Percentiles rank a stretch among this genome's conserved stretches.
phyloP scores from a whole-genome alignment of 176 grass and related monocot genomes.

The Carex pumila region DNA sequence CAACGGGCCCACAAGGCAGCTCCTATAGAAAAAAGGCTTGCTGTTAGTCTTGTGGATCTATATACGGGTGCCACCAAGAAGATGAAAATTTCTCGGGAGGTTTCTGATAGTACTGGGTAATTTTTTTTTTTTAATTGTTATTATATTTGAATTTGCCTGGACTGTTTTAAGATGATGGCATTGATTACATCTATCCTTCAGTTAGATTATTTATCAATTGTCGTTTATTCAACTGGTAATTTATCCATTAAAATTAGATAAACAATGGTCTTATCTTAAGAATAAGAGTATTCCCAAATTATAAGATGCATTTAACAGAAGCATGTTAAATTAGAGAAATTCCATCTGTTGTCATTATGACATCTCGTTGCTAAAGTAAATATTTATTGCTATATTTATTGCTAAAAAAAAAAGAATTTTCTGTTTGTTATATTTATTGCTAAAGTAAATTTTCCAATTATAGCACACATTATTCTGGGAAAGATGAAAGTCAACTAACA shows the following conservation, averaged over 20 bases:
- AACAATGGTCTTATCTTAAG: background rate
- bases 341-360: background rate
- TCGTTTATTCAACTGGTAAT: no score
- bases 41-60: slow-evolving; percentile 65
- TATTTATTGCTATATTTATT: no score
- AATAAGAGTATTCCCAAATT: background rate
- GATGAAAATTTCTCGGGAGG: slow-evolving; percentile 95
- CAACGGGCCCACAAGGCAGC: slow-evolving; percentile 36
- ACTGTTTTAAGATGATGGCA: background rate
- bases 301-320: background rate
- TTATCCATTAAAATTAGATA: background rate
- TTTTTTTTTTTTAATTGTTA: background rate
- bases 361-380: background rate
- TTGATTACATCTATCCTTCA: background rate
- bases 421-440: background rate
- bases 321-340: background rate
- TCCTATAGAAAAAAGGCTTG: slow-evolving; percentile 59
- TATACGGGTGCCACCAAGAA: slow-evolving; percentile 86
- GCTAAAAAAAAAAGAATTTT: background rate
- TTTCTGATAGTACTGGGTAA: slow-evolving; percentile 56
- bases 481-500: background rate
- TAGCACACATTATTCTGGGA: background rate
- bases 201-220: background rate
- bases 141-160: background rate
- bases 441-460: background rate